Evolutionary conservation across 495 filamentous ascomycete species (phyloP), one percentile per base, ranked within the genome.

Genomic region (Aspergillus saccharolyticus): DNA sequence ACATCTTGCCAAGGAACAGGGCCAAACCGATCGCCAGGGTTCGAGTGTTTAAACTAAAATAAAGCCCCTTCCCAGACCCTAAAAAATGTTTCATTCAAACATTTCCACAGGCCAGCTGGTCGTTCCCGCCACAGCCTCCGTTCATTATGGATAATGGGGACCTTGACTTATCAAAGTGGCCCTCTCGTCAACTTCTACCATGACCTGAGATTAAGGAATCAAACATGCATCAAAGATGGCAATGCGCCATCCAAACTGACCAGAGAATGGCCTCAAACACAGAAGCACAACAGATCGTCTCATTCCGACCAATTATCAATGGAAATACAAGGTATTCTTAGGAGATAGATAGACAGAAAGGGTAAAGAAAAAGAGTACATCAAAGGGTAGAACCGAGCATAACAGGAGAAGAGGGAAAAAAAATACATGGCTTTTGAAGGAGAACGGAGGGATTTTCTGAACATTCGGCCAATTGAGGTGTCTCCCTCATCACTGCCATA

Each of bases 381-480:
- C 43, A 52, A 59, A 53, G 49, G 49, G 43, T 57, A 59, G 9
- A 55, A 56, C 54, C 56, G 56, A 64, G 42, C 52, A 63, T 52
- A 60, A 53, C 57, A 57, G 15, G 42, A 28, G 22, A 55, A 50
- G 43, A 44, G 18, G 24, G 17, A 24, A 18, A 52, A 58, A 61
- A 52, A 56, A 58, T 62, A 62, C 57, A 62, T 52, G 57, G 43
- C 56, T 57, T 52, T 60, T 56, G 52, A 45, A 22, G n/a, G 24
- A 24, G 33, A 39, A 39, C 33, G 28, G 20, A 33, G 25, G 59
- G 54, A 55, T 59, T 53, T 53, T 55, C 47, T 54, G 24, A 50
- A 56, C 56, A 39, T 46, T 54, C 49, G 7, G 48, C 42, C 47
- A 42, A 39, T 50, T 54, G 53, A 52, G 52, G 55, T 52, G 53